phyloP scores from a whole-genome alignment of 192 early-diverging fungal genomes.

The Funneliformis mosseae region DNA sequence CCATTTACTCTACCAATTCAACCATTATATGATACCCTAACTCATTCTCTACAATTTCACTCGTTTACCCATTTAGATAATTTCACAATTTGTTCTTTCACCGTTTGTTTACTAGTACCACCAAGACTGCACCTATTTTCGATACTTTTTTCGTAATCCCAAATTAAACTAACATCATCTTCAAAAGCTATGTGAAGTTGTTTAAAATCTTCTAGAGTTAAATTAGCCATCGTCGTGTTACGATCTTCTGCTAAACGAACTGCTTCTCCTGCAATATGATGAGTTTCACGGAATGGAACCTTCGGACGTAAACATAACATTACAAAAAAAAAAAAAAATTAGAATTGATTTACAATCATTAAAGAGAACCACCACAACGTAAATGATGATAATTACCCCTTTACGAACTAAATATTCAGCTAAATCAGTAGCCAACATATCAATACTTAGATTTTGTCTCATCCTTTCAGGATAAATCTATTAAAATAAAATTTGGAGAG shows the following conservation, averaged over 20 bases:
- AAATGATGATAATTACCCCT: constrained; percentile 55
- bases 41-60: background rate
- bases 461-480: constrained; percentile 87
- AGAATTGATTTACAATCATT: background rate
- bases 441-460: constrained; percentile 75
- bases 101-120: constrained; percentile 82
- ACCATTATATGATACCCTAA: no score
- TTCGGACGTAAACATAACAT: constrained; percentile 2
- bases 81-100: constrained; percentile 77
- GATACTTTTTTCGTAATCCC: constrained; percentile 91
- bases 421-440: constrained; percentile 98
- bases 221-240: constrained; percentile 66
- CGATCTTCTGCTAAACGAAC: constrained; percentile 93
- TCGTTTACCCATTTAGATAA: constrained; percentile 65
- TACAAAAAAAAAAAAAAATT: background rate
- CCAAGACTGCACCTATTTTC: constrained; percentile 87
- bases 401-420: constrained; percentile 99
- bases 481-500: constrained; percentile 20
- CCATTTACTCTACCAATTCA: no score
- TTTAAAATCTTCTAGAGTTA: constrained; percentile 82
- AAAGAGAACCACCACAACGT: background rate
- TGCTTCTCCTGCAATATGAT: constrained; percentile 96
- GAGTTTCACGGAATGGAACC: constrained; percentile 98
- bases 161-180: constrained; percentile 79
- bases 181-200: constrained; percentile 82